Evolutionary conservation across 805 yeast genomes (phyloP).

Genomic region (Starmerella riodocensis): DNA sequence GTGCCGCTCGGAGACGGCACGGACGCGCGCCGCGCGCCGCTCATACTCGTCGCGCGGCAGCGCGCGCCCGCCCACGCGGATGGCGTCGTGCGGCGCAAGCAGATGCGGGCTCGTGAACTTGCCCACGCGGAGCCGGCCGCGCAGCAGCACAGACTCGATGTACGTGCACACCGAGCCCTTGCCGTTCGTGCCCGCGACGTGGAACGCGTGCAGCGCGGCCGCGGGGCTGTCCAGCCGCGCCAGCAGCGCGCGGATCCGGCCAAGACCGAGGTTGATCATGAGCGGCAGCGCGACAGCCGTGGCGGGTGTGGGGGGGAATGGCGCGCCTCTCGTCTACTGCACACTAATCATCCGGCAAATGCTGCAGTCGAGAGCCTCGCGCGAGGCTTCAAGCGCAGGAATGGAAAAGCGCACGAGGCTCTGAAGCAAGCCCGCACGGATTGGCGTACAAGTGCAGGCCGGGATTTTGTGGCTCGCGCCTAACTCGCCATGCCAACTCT

Average conservation of each 20-base stretch:
- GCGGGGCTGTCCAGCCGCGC: slow-evolving; percentile 57
- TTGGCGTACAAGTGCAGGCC: too few relatives aligned
- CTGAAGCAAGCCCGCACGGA: too few relatives aligned
- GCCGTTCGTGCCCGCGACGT: slow-evolving; percentile 93
- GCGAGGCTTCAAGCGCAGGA: too few relatives aligned
- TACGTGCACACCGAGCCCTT: slow-evolving; percentile 89
- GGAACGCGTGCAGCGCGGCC: slow-evolving; percentile 49
- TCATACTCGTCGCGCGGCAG: slow-evolving; percentile 38
- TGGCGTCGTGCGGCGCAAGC: slow-evolving; percentile 58
- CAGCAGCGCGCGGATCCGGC: slow-evolving; percentile 38
- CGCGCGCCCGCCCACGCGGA: slow-evolving; percentile 48
- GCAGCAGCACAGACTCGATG: slow-evolving; percentile 47
- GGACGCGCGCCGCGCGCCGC: slow-evolving; percentile 34
- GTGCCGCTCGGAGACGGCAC: slow-evolving; percentile 29
- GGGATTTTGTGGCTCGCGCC: too few relatives aligned
- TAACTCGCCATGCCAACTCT: too few relatives aligned
- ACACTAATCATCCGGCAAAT: background rate
- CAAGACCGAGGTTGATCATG: slow-evolving; percentile 46
- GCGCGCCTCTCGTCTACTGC: too few relatives aligned
- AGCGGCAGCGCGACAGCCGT: too few relatives aligned
- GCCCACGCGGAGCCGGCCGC: slow-evolving; percentile 44
- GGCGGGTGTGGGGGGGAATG: too few relatives aligned
- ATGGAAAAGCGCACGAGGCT: too few relatives aligned
- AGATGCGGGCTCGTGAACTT: slow-evolving; percentile 85
- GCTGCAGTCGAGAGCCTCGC: background rate